Base-by-base conservation (phyloP, 1,139 yeast species). In the Hanseniaspora gamundiae region DNA sequence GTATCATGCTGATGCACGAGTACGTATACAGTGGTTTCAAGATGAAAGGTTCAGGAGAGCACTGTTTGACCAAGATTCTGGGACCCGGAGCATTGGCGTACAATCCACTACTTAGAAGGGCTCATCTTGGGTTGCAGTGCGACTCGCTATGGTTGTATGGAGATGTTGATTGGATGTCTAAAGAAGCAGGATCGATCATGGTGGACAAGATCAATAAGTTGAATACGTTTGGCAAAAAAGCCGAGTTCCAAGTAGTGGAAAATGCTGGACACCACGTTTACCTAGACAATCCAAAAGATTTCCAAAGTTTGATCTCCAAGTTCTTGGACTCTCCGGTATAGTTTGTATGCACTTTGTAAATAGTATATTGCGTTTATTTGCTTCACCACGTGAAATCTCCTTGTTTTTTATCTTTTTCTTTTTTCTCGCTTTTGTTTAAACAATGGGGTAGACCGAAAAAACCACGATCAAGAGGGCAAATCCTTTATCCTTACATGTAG, bases 141-240 rank as follows among this genome's bases (percentile, higher is more conserved):
- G 47, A 45, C 30, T 47, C 51, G 10, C 35, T 48, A 19, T 48
- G 51, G 49, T 60, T 85, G 29, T 87, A 86, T 58, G 96, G 96
- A 0, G 79, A 82, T 52, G 74, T 69, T 51, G 96, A 87, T 59
- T 87, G 91, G 73, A 87, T 87, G 95, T 82, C 83, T 56, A 67
- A 73, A 2, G 74, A 71, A 41, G 93, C 94, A 0, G 95, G 95
- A 0, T 52, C 50, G 27, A 54, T 64, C 8, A 70, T 72, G 47
- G 53, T 74, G 77, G 41, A 68, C 22, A 52, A 60, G 35, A 59
- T 79, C 46, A 62, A 67, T 40, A 1, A 42, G 49, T 9, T 42
- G 47, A 24, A 44, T 66, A 40, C 49, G 60, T 22, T 60, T 69
- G 19, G 57, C 62, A 4, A 63, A 64, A 51, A 47, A 38, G 54